Conservation (phyloP, 345 rosid species). For the Populus ilicifolia region DNA sequence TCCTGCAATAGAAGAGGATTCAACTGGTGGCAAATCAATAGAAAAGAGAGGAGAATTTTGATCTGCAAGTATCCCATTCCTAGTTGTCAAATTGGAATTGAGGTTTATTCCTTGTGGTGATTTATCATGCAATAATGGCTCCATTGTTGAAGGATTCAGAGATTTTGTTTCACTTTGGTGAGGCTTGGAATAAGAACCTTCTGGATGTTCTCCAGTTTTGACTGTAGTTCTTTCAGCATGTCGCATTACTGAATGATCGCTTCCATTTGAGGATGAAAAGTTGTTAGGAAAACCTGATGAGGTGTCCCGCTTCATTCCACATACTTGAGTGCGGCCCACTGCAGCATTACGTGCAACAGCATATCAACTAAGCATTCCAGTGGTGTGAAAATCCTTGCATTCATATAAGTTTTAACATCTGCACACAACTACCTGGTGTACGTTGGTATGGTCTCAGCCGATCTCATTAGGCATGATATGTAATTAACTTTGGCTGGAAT, state of each 20-base stretch:
- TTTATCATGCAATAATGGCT: neutral
- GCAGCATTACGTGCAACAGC: conserved; percentile 1
- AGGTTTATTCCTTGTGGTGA: neutral
- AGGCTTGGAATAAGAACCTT: conserved; percentile 18
- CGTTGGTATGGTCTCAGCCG: neutral
- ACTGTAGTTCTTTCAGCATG: neutral
- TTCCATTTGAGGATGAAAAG: neutral
- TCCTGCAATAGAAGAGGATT: neutral
- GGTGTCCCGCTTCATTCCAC: neutral
- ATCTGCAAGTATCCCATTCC: neutral
- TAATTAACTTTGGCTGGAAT: neutral
- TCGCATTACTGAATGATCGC: neutral
- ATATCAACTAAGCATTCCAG: neutral
- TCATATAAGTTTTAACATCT: neutral
- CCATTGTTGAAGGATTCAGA: neutral
- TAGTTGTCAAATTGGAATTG: neutral
- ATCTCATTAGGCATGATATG: neutral
- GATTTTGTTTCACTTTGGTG: conserved; percentile 17
- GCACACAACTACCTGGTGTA: neutral
- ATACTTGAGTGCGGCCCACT: neutral
- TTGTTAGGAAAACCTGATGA: neutral
- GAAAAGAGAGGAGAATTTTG: neutral
- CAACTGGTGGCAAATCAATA: neutral
- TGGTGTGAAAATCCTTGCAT: neutral
- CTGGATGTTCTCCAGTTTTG: conserved; percentile 5